These are phyloP conservation scores for Lactarius sanguifluus DNA, from an alignment of 768 basidiomycete species.

Conservation along the genomic window DNA sequence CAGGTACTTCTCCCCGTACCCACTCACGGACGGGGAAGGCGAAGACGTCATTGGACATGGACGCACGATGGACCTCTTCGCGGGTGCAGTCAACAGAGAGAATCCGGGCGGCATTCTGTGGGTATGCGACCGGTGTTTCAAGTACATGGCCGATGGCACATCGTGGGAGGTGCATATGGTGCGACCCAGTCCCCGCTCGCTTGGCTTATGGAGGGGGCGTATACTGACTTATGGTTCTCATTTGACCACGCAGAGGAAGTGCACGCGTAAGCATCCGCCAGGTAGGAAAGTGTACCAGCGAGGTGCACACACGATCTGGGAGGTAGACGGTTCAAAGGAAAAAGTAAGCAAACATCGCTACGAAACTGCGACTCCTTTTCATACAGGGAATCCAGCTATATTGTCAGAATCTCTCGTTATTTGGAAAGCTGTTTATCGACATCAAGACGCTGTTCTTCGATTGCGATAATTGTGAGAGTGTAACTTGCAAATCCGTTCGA, in stretches of 20 bases:
- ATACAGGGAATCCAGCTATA: conserved; percentile 61
- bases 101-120: conserved; percentile 56
- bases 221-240: not conserved
- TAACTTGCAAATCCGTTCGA: not conserved
- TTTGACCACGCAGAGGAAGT: conserved; percentile 53
- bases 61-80: conserved; percentile 71
- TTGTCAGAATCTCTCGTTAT: conserved; percentile 93
- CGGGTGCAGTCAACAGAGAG: conserved; percentile 56
- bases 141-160: conserved; percentile 81
- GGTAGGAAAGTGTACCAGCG: conserved; percentile 88
- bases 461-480: conserved; percentile 71
- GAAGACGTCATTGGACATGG: conserved; percentile 54
- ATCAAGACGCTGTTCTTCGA: conserved; percentile 95
- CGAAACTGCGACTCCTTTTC: conserved; percentile 7
- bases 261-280: conserved; percentile 71
- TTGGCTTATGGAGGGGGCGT: not conserved
- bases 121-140: conserved; percentile 95
- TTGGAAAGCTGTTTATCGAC: conserved; percentile 98
- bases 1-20: conserved; percentile 96
- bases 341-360: conserved; percentile 51
- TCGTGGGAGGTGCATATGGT: conserved; percentile 73
- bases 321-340: conserved; percentile 85
- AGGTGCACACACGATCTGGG: conserved; percentile 90
- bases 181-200: conserved; percentile 30
- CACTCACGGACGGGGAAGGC: conserved; percentile 64